phyloP scores from a whole-genome alignment of 2,329 filamentous ascomycete genomes.

The Fusarium longipes region DNA sequence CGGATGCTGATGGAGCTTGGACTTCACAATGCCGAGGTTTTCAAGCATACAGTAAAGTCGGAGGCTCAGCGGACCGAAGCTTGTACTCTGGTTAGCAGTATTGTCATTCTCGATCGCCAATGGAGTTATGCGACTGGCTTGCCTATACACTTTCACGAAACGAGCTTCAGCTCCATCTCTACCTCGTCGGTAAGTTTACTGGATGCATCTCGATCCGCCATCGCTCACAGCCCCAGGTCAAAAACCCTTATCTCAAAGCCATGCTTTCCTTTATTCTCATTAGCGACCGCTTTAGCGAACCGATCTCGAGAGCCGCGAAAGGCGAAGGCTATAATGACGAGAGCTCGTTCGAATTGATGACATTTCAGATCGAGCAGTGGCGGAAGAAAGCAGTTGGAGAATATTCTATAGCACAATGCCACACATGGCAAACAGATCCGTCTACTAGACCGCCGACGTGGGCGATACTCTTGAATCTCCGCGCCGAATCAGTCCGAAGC shows the following conservation, averaged over 20 bases:
- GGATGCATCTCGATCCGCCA: accelerated
- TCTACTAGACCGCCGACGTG: slow-evolving; percentile 23
- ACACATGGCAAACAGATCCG: slow-evolving; percentile 17
- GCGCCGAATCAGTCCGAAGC: slow-evolving; percentile 29
- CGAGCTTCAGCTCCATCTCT: slow-evolving; percentile 27
- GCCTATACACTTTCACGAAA: slow-evolving; percentile 26
- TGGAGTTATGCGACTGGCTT: slow-evolving; percentile 34
- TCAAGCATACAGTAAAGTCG: slow-evolving; percentile 26
- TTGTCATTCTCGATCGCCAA: slow-evolving; percentile 16
- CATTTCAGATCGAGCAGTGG: slow-evolving; percentile 48
- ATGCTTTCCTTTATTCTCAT: slow-evolving; percentile 34
- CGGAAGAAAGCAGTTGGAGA: slow-evolving; percentile 39
- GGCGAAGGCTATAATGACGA: slow-evolving; percentile 41
- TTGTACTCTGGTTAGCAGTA: slow-evolving; percentile 20
- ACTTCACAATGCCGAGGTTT: slow-evolving; percentile 44
- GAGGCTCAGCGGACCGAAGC: slow-evolving; percentile 21
- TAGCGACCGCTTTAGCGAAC: slow-evolving; percentile 28
- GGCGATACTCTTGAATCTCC: slow-evolving; percentile 25
- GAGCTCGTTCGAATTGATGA: slow-evolving; percentile 46
- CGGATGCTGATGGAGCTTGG: slow-evolving; percentile 46
- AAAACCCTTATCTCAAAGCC: slow-evolving; percentile 26
- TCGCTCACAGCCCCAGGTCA: neutral
- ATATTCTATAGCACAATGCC: slow-evolving; percentile 10
- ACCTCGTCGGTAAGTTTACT: slow-evolving; percentile 16
- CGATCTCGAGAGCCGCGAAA: slow-evolving; percentile 17